Evolutionary conservation across 805 yeast genomes (phyloP), one percentile per base, ranked within the genome.

Genomic region (Babjeviella inositovora): DNA sequence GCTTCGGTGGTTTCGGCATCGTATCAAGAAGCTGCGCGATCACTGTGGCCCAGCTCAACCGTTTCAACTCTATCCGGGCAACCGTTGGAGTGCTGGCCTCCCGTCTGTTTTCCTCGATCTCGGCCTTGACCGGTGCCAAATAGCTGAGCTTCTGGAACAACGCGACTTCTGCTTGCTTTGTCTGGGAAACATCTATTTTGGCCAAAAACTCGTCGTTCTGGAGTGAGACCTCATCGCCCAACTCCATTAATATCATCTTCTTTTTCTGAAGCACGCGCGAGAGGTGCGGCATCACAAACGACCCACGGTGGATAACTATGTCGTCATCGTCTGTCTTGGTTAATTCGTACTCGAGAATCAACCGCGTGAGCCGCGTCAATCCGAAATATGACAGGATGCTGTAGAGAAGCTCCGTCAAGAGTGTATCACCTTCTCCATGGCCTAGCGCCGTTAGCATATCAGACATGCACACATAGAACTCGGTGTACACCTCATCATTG

Each of bases 381-480:
- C 55, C 58, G 23, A 74, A 56, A 34, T 57, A 60, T 6, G 47
- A 30, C 30, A 69, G 70, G 2, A 76, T 42, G 11, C 65, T 60
- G 11, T 57, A 51, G 14, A 77, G 40, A 1, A 68, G 38, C 5
- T 56, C 49, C 5, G 72, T 53, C 2, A 74, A 50, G 5, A 57
- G 46, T 8, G 60, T 54, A 37, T 79, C 93, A 1, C 72, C 76
- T 26, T 72, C 81, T 12, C 69, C 68, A 40, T 74, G 74, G 17
- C 66, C 55, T 10, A 79, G 47, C 1, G 87, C 69, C 12, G 67
- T 67, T 4, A 68, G 47, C 28, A 84, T 47, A 38, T 80, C 87
- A 25, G 69, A 76, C 13, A 76, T 37, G 1, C 60, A 49, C 26
- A n/a, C n/a, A 12, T 10, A 19, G 24, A 38, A 26, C 13, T 25